Percentiles rank a stretch among this genome's conserved stretches.
Conservation (phyloP, 495 filamentous ascomycete species). For the Haplographium delicatum region DNA sequence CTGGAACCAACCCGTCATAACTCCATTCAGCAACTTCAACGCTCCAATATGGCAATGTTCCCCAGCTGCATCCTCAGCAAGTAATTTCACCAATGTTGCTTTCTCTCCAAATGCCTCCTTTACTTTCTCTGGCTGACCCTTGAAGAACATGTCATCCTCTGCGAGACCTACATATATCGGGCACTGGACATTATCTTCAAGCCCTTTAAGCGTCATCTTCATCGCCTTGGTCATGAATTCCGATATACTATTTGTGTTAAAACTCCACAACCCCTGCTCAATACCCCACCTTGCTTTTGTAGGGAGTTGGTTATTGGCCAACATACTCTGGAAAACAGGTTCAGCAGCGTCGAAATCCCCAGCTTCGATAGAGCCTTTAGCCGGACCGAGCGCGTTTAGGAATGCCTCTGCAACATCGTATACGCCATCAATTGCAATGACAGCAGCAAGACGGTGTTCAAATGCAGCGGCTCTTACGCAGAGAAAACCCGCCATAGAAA, state of each 20-base stretch:
- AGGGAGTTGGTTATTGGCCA: too few relatives aligned
- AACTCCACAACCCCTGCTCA: constrained; percentile 38
- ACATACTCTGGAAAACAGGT: too few relatives aligned
- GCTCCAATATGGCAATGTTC: constrained; percentile 1
- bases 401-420: constrained; percentile 12
- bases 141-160: constrained; percentile 32
- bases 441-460: constrained; percentile 8
- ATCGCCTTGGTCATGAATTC: constrained; percentile 25
- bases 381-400: too few relatives aligned
- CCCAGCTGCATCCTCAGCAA: constrained; percentile 16
- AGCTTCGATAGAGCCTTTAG: too few relatives aligned
- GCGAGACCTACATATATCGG: constrained; percentile 35
- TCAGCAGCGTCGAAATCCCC: too few relatives aligned
- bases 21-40: constrained; percentile 19
- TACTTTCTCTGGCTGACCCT: constrained; percentile 30
- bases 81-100: constrained; percentile 28
- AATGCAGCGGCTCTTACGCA: constrained; percentile 12
- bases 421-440: constrained; percentile 22
- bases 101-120: constrained; percentile 28
- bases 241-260: constrained; percentile 30
- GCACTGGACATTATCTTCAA: constrained; percentile 25
- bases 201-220: constrained; percentile 26
- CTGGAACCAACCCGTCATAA: constrained; percentile 32
- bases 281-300: constrained; percentile 38
- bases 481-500: constrained; percentile 31